Evolutionary conservation across 345 rosid genomes (phyloP).

Genomic region (Adansonia digitata): DNA sequence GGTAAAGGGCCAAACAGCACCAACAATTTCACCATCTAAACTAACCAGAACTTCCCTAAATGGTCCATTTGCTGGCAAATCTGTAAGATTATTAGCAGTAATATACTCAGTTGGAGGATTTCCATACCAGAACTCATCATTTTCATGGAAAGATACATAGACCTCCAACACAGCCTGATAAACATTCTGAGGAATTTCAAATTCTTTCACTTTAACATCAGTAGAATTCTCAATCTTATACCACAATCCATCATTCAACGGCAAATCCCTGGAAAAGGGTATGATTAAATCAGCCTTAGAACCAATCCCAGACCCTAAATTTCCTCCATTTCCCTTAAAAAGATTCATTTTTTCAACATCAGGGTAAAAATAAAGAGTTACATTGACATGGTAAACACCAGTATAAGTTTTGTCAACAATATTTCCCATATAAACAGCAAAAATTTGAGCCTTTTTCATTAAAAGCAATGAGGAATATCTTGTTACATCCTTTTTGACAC

Average conservation of each 20-base stretch:
- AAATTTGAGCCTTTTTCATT: constrained; percentile 44
- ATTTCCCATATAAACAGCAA: constrained; percentile 69
- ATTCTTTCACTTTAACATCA: background rate
- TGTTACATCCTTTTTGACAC: constrained; percentile 65
- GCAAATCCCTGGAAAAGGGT: constrained; percentile 62
- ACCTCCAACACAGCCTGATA: background rate
- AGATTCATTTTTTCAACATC: constrained; percentile 12
- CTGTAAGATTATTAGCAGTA: constrained; percentile 48
- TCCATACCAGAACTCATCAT: constrained; percentile 81
- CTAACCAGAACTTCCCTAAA: constrained; percentile 79
- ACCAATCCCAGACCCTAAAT: constrained; percentile 24
- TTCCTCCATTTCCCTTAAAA: background rate
- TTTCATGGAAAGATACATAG: constrained; percentile 9
- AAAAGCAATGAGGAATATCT: constrained; percentile 66
- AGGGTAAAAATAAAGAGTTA: constrained; percentile 62
- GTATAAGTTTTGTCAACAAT: constrained; percentile 55
- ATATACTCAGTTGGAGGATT: constrained; percentile 67
- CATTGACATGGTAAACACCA: constrained; percentile 67
- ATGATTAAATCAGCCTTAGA: constrained; percentile 66
- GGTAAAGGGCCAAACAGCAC: constrained; percentile 85
- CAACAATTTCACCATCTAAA: constrained; percentile 55
- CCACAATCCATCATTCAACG: constrained; percentile 53
- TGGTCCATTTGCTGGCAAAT: constrained; percentile 64
- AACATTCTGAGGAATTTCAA: background rate
- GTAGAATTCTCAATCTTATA: background rate